Percentiles rank a stretch among this genome's conserved stretches.
Conservation (phyloP, 192 early-diverging fungal species). For the Backusella parvicylindrica region DNA sequence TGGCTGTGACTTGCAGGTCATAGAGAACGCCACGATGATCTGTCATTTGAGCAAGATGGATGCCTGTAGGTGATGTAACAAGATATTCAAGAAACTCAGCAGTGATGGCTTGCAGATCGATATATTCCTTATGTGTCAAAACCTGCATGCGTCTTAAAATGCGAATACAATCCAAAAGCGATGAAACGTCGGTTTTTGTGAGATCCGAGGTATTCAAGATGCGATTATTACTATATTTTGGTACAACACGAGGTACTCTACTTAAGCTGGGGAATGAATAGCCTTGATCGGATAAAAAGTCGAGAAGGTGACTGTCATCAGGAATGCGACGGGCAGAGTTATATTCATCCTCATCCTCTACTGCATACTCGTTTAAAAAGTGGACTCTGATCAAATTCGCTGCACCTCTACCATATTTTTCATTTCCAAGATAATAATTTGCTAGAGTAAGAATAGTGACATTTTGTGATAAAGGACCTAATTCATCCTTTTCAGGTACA, state of each 20-base stretch:
- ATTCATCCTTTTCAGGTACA: constrained; percentile 11
- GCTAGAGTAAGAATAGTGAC: constrained; percentile 52
- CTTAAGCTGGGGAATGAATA: constrained; percentile 57
- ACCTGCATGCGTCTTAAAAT: constrained; percentile 46
- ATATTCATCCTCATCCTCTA: constrained; percentile 47
- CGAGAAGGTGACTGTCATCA: constrained; percentile 40
- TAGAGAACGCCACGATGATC: constrained; percentile 57
- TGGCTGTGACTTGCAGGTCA: constrained; percentile 49
- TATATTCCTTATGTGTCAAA: constrained; percentile 56
- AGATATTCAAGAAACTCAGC: constrained; percentile 51
- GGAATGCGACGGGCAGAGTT: constrained; percentile 35
- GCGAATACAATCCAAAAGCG: constrained; percentile 51
- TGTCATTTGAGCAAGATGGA: constrained; percentile 46
- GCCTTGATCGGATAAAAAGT: constrained; percentile 55
- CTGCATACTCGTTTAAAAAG: constrained; percentile 40
- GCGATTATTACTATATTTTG: constrained; percentile 30
- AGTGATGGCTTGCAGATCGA: constrained; percentile 46
- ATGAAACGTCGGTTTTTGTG: constrained; percentile 44
- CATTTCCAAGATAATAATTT: constrained; percentile 50
- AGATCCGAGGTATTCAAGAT: constrained; percentile 40
- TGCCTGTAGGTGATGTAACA: constrained; percentile 51
- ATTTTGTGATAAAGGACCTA: constrained; percentile 42
- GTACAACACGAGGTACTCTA: constrained; percentile 45
- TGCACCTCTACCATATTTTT: constrained; percentile 46
- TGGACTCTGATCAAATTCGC: constrained; percentile 54